These are phyloP conservation scores for Saccharum officinarum DNA, from an alignment of 176 grass and related monocot genomes.

Conservation along the genomic window DNA sequence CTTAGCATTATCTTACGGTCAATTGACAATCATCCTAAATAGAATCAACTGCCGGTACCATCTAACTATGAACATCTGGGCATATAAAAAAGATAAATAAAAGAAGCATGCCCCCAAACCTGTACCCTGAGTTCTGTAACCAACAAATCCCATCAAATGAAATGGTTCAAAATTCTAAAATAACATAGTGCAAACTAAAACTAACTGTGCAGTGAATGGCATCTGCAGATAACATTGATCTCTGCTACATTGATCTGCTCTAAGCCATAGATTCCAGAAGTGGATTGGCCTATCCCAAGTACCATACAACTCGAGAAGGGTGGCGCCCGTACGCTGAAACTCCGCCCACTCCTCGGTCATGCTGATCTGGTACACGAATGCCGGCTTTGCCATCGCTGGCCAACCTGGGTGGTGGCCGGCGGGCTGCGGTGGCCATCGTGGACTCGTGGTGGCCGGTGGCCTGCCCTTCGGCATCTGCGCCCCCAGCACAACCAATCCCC, in stretches of 20 bases:
- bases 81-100: not conserved
- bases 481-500: too few species aligned
- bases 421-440: too few species aligned
- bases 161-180: not conserved
- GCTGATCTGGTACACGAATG: constrained; percentile 71
- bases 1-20: not conserved
- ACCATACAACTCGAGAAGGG: not conserved
- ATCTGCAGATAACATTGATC: not conserved
- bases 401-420: too few species aligned
- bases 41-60: not conserved
- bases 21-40: not conserved
- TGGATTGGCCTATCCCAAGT: not conserved
- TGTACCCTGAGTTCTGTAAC: not conserved
- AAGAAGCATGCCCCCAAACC: not conserved
- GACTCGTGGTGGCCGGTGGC: too few species aligned
- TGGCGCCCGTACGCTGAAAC: constrained; percentile 44
- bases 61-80: not conserved
- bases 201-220: not conserved
- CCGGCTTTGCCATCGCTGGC: constrained; percentile 3
- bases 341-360: constrained; percentile 58
- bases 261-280: not conserved
- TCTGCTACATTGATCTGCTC: not conserved
- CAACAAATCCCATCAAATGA: not conserved
- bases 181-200: not conserved
- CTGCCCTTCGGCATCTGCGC: too few species aligned